These are phyloP conservation scores for Fusarium siculi DNA, from an alignment of 2,329 filamentous ascomycete genomes.

Conservation along the genomic window DNA sequence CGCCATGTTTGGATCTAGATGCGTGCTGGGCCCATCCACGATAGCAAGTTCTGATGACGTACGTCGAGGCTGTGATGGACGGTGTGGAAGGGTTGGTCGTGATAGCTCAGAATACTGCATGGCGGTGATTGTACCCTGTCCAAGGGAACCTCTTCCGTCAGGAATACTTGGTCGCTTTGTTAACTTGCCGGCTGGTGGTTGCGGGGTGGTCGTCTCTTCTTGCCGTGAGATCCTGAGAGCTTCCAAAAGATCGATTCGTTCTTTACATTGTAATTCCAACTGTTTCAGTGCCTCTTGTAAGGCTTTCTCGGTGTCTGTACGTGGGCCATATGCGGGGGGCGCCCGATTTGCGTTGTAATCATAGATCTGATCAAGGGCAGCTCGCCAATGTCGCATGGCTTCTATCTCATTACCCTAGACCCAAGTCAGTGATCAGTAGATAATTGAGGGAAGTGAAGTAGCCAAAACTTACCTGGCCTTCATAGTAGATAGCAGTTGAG, in stretches of 20 bases:
- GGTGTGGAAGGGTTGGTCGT: slow-evolving; percentile 68
- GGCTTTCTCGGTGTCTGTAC: slow-evolving; percentile 84
- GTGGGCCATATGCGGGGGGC: slow-evolving; percentile 74
- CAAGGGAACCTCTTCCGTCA: slow-evolving; percentile 71
- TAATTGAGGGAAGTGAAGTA: background rate
- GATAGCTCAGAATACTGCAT: slow-evolving; percentile 84
- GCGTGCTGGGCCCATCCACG: slow-evolving; percentile 47
- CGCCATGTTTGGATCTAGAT: slow-evolving; percentile 23
- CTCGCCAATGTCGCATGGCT: slow-evolving; percentile 89
- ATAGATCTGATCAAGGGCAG: slow-evolving; percentile 87
- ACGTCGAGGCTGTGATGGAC: slow-evolving; percentile 66
- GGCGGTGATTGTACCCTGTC: slow-evolving; percentile 82
- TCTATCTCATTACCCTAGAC: slow-evolving; percentile 87
- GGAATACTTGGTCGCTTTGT: slow-evolving; percentile 35
- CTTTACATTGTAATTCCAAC: slow-evolving; percentile 91
- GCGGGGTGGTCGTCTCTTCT: slow-evolving; percentile 42
- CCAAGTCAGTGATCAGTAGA: slow-evolving; percentile 10
- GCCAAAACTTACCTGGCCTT: slow-evolving; percentile 75
- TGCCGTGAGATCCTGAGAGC: slow-evolving; percentile 76
- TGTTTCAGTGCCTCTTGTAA: slow-evolving; percentile 83
- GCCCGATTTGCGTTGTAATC: slow-evolving; percentile 84
- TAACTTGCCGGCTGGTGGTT: slow-evolving; percentile 36
- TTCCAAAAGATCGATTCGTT: slow-evolving; percentile 88
- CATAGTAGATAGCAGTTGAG: slow-evolving; percentile 96
- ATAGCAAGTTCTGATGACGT: slow-evolving; percentile 62